A percentile compares a stretch with the other conserved stretches of the same genome.
These are phyloP conservation scores for Raddia distichophylla DNA, from an alignment of 176 grass and related monocot species.

Conservation along the genomic window DNA sequence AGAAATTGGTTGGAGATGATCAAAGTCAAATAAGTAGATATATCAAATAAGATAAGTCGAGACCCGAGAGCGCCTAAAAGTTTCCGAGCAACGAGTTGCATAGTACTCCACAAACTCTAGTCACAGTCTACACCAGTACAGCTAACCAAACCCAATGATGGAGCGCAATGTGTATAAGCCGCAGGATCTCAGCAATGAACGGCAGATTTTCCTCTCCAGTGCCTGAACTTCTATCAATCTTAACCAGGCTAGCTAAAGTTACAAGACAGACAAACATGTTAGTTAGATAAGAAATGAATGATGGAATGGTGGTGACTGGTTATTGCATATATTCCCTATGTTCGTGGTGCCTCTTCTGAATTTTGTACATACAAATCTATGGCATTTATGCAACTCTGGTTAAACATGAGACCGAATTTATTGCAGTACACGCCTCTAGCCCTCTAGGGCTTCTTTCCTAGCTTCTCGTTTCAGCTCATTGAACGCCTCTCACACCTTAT, in stretches of 20 bases:
- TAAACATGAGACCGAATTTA: conserved; percentile 42
- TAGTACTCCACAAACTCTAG: neutral
- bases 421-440: neutral
- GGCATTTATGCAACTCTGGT: conserved; percentile 35
- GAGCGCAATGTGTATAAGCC: neutral
- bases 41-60: too few species aligned
- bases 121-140: neutral
- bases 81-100: neutral
- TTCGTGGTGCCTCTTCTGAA: conserved; percentile 15
- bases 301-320: neutral
- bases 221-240: neutral
- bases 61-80: too few species aligned
- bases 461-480: conserved; percentile 6
- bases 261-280: neutral
- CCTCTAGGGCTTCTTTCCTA: conserved; percentile 7
- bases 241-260: neutral
- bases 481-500: conserved; percentile 29
- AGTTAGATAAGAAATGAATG: conserved; percentile 3
- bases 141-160: neutral
- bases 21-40: too few species aligned
- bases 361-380: neutral
- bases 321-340: conserved; percentile 25
- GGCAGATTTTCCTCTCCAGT: neutral
- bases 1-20: too few species aligned
- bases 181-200: conserved; percentile 13